Base-by-base conservation (phyloP, 148 eudicot species). In the Amaranthus cruentus region DNA sequence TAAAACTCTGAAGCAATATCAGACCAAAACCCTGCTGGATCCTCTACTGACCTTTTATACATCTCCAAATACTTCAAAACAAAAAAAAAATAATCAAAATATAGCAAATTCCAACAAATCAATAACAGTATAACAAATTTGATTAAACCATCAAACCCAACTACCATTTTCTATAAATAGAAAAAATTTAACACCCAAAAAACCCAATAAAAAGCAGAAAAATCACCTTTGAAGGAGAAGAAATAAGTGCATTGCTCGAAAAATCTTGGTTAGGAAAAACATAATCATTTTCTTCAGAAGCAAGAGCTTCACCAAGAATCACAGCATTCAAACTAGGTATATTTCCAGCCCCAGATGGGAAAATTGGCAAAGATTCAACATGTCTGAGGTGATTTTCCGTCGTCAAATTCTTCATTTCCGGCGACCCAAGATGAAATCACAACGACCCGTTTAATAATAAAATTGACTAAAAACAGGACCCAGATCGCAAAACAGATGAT, bases 1-100 rank as follows among this genome's bases (percentile, higher is more conserved):
- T 87, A 88, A 72, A 96, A 96, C 59, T 86, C 85, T 1, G 91
- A 87, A 6, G 97, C 97, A 76, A 96, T 87, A 5, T 92, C 97
- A 2, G 90, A 83, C 99, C 99, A 96, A 78, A 96, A 96, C 78
- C 90, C 96, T 55, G 87, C 85, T 10, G 99, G 99, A 79, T 96
- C 99, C 81, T 90, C 92, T 65, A 96, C 81, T 75, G 99, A 96
- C 80, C 91, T 87, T 53, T 74, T 86, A 67, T 96, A 96, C 96
- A 92, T 88, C 83, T 96, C 97, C 80, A 90, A 74, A 83, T 96
- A 96, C 99, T 96, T 80, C 38, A 28, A 66, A 60, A 58, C 10
- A 21, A 42, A 48, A 8, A 50, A 53, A 60, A 54, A 14, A n/a
- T 14, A 44, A 55, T 44, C 9, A 11, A 75, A 48, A 53, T 63